phyloP scores from a whole-genome alignment of 306 rosid species.

The Psophocarpus tetragonolobus region DNA sequence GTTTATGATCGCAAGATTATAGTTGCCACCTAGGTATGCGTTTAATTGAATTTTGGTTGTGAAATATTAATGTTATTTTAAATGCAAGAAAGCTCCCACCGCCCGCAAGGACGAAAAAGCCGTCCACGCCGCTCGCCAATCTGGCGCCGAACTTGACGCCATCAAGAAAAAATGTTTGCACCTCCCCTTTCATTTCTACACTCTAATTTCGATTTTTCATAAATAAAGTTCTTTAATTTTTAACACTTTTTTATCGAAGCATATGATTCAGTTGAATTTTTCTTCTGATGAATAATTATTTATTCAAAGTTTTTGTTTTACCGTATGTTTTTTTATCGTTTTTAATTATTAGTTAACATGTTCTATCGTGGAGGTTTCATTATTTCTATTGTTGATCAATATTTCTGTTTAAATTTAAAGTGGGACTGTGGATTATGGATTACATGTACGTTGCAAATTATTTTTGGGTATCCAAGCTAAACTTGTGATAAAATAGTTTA shows the following conservation, averaged over 20 bases:
- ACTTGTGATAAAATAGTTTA: neutral
- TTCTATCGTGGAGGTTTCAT: neutral
- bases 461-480: neutral
- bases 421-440: neutral
- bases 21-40: too few relatives aligned
- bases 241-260: neutral
- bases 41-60: too few relatives aligned
- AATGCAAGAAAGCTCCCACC: constrained; percentile 84
- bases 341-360: neutral
- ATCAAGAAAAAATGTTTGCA: constrained; percentile 59
- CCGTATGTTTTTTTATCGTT: too few relatives aligned
- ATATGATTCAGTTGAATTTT: neutral
- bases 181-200: neutral
- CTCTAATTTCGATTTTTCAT: neutral
- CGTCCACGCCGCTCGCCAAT: constrained; percentile 89
- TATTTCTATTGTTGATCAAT: neutral
- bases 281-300: neutral
- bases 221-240: neutral
- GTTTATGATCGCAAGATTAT: too few relatives aligned
- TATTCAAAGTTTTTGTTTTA: neutral
- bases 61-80: too few relatives aligned
- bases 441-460: neutral
- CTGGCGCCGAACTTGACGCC: constrained; percentile 87
- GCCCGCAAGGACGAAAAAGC: constrained; percentile 94
- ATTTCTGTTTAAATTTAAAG: neutral